Conservation (phyloP, 192 early-diverging fungal genomes). For the Podila epigama region DNA sequence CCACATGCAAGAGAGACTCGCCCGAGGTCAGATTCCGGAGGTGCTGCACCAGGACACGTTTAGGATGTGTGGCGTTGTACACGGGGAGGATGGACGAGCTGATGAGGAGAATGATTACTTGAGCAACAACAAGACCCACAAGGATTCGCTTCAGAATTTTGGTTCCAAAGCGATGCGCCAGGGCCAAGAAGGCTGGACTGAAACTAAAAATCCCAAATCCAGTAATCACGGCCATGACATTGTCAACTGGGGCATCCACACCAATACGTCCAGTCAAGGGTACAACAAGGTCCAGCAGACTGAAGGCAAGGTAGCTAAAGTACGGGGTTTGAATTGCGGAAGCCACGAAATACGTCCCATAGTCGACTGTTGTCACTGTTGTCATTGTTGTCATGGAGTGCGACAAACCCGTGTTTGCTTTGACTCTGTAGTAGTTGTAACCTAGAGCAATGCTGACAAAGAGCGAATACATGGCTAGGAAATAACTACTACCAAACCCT, state of each 20-base stretch:
- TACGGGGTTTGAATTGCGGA: constrained; percentile 34
- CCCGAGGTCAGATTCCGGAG: constrained; percentile 67
- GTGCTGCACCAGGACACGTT: constrained; percentile 68
- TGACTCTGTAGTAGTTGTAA: constrained; percentile 39
- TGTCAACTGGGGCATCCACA: constrained; percentile 67
- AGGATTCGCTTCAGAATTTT: constrained; percentile 30
- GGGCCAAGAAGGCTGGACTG: constrained; percentile 55
- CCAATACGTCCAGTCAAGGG: constrained; percentile 76
- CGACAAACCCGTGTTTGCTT: not conserved
- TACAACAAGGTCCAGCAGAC: constrained; percentile 67
- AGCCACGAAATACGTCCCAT: constrained; percentile 43
- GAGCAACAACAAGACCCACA: constrained; percentile 39
- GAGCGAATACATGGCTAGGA: constrained; percentile 51
- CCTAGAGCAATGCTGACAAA: constrained; percentile 21
- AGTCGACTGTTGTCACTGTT: constrained; percentile 6
- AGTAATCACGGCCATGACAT: constrained; percentile 65
- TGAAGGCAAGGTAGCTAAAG: constrained; percentile 46
- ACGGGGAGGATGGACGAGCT: constrained; percentile 39
- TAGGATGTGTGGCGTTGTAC: constrained; percentile 70
- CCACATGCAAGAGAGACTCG: constrained; percentile 60
- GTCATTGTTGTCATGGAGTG: constrained; percentile 2
- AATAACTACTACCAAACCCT: constrained; percentile 54
- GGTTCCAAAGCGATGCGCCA: constrained; percentile 59
- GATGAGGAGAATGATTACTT: constrained; percentile 36
- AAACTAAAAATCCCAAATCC: constrained; percentile 56